phyloP scores from a whole-genome alignment of 495 filamentous ascomycete species.

The Sporormia fimetaria region DNA sequence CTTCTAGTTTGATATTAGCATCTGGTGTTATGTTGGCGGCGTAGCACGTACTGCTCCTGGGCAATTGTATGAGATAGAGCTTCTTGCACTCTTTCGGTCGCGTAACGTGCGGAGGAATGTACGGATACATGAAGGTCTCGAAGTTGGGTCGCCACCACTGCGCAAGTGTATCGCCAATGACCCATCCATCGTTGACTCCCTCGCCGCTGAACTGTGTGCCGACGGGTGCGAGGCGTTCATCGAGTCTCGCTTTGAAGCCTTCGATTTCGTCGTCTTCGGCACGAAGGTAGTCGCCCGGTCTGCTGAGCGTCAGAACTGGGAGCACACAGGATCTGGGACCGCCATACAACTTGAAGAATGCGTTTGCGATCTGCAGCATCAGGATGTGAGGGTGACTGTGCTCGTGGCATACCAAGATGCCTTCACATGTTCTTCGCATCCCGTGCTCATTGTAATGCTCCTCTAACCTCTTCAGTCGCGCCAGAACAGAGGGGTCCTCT shows the following conservation, averaged over 20 bases:
- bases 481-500: conserved; percentile 89
- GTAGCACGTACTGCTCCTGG: conserved; percentile 63
- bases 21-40: neutral
- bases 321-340: neutral
- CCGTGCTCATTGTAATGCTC: conserved; percentile 87
- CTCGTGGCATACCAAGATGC: conserved; percentile 92
- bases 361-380: conserved; percentile 98
- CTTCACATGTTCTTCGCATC: conserved; percentile 95
- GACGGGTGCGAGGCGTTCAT: conserved; percentile 84
- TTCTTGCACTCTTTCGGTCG: conserved; percentile 99
- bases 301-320: conserved; percentile 27
- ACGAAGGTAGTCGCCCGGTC: conserved; percentile 88
- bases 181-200: conserved; percentile 80
- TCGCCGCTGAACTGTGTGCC: conserved; percentile 78
- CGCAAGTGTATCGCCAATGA: conserved; percentile 84
- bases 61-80: conserved; percentile 90
- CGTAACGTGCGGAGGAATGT: conserved; percentile 87
- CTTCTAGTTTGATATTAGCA: conserved; percentile 46
- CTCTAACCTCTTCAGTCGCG: conserved; percentile 81
- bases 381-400: conserved; percentile 97
- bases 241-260: conserved; percentile 83
- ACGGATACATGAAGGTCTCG: conserved; percentile 99
- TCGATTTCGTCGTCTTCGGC: conserved; percentile 81
- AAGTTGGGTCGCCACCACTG: conserved; percentile 99
- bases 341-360: conserved; percentile 85